Conservation (phyloP, 805 yeast genomes). For the Scheffersomyces coipomensis region DNA sequence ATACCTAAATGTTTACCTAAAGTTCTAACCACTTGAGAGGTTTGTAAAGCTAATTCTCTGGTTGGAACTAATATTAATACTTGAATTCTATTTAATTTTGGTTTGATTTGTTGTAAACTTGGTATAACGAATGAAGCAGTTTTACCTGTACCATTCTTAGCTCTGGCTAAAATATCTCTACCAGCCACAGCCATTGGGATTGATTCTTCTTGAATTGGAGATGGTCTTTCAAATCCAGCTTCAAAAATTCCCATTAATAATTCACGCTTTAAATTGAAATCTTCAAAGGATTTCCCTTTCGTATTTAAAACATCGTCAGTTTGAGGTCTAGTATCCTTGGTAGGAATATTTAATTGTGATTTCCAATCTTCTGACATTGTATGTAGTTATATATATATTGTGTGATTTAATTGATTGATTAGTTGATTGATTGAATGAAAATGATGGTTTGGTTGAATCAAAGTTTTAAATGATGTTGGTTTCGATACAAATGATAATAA, state of each 20-base stretch:
- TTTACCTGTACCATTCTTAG: conserved; percentile 98
- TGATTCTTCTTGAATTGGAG: conserved; percentile 96
- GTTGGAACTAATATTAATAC: conserved; percentile 94
- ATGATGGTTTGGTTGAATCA: no score
- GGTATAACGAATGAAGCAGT: conserved; percentile 98
- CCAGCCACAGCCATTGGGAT: conserved; percentile 95
- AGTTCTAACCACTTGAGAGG: conserved; percentile 95
- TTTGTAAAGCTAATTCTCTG: conserved; percentile 95
- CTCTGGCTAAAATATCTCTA: conserved; percentile 94
- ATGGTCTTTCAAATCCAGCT: conserved; percentile 97
- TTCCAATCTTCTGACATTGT: conserved; percentile 55
- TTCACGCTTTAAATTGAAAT: conserved; percentile 87
- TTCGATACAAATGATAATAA: no score
- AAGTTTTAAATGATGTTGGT: no score
- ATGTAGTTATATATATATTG: background rate
- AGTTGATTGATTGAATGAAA: no score
- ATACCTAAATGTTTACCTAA: conserved; percentile 90
- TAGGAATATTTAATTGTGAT: conserved; percentile 67
- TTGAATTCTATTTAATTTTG: conserved; percentile 81
- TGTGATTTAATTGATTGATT: no score
- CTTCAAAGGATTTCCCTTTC: conserved; percentile 89
- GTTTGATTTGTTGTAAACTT: conserved; percentile 82
- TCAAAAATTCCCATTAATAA: conserved; percentile 97
- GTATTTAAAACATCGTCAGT: conserved; percentile 94
- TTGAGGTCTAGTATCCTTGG: conserved; percentile 89